Conservation (phyloP, 176 grass and related monocot species). For the Ensete glaucum region DNA sequence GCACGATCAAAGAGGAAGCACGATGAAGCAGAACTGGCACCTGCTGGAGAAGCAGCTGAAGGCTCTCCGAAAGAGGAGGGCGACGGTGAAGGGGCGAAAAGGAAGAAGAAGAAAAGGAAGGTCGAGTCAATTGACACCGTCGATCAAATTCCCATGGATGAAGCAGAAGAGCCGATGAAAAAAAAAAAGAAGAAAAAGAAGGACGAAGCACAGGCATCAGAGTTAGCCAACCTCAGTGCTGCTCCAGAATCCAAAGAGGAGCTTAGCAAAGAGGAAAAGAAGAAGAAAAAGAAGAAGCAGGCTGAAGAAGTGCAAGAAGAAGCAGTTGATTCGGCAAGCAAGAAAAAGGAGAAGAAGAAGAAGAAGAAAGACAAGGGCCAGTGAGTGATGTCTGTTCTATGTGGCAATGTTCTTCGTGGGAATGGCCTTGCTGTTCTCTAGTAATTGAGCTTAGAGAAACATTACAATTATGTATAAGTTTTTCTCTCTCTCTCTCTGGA, state of each 20-base stretch:
- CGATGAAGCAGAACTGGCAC: slow-evolving; percentile 14
- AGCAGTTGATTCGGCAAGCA: neutral
- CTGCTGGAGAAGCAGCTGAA: slow-evolving; percentile 4
- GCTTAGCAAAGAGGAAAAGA: slow-evolving; percentile 36
- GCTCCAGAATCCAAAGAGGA: slow-evolving; percentile 1
- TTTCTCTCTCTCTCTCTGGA: too few species aligned
- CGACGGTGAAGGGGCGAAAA: slow-evolving; percentile 7
- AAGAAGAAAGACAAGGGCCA: slow-evolving; percentile 11
- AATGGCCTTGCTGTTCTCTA: too few species aligned
- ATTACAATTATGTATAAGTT: too few species aligned
- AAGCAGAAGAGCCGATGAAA: slow-evolving; percentile 10
- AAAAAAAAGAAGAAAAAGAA: slow-evolving; percentile 37
- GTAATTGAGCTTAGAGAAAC: too few species aligned
- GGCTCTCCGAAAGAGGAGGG: slow-evolving; percentile 8
- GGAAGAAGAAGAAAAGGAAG: slow-evolving; percentile 37
- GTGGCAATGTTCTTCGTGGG: too few species aligned
- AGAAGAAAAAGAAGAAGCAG: slow-evolving; percentile 64
- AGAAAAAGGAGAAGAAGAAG: slow-evolving; percentile 15
- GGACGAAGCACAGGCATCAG: neutral
- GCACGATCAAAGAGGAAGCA: slow-evolving; percentile 43
- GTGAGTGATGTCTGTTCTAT: neutral
- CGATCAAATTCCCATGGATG: slow-evolving; percentile 9
- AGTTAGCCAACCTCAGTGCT: neutral
- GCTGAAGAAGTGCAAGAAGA: slow-evolving; percentile 22
- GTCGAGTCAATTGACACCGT: neutral